Evolutionary conservation across 2,329 filamentous ascomycete genomes (phyloP), one percentile per base, ranked within the genome.

Genomic region (Camptophora hylomeconis): DNA sequence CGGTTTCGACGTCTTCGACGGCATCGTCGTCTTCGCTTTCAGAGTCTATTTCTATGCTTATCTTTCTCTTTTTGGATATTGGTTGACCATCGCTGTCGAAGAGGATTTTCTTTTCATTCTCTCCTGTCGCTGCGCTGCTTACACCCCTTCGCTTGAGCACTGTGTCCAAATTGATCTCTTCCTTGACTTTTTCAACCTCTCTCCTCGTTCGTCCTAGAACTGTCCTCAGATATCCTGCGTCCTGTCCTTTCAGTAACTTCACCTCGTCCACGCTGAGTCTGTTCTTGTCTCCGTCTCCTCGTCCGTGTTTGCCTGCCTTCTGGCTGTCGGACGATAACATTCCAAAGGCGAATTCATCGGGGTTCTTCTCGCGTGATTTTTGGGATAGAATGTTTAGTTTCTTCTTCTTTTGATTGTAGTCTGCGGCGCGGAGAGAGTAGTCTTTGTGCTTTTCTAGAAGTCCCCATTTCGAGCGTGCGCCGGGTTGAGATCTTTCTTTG

Each of bases 401-500:
- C 32, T 60, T 56, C 46, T 72, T 68, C 51, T 77, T 77, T 31
- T 54, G 48, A 43, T 72, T 71, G 58, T 73, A 72, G 54, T 76
- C 72, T 49, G 63, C 60, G 11, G 72, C 72, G 30, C 72, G 70
- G 33, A 75, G 67, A 36, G 68, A 66, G 58, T 77, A 77, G 55
- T 77, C 72, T 63, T 94, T 94, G 67, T 89, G 80, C 61, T 98
- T 95, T 56, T 95, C 89, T 37, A 95, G 75, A 13, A 95, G 70
- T 40, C 89, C 89, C 58, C 84, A 83, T 62, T 82, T 82, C 41
- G 76, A 64, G 30, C 89, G 81, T 51, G 86, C 80, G 39, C 72
- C 57, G 21, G 86, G 80, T 55, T 95, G 89, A 19, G 81, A 80
- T 46, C 89, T 78, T 66, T 95, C 89, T 45, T 77, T 72, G 58